A percentile compares a stretch with the other conserved stretches of the same genome.
Conservation (phyloP, 768 basidiomycete species). For the Leucosporidium yakuticum region DNA sequence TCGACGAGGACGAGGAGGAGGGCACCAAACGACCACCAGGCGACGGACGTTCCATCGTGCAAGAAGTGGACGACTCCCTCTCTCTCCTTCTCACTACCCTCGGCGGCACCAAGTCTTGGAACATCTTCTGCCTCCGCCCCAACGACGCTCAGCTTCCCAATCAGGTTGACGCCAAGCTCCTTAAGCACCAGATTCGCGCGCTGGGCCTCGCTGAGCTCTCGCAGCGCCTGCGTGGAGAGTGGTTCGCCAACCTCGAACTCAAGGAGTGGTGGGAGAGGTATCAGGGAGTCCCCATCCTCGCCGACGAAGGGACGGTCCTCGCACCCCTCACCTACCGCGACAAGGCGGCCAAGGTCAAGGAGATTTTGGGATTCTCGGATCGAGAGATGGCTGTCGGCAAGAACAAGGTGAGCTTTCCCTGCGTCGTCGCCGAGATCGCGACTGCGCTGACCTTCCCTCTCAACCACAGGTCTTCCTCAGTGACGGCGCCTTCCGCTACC, state of each 20-base stretch:
- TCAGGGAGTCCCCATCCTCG: conserved; percentile 50
- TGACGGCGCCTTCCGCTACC: conserved; percentile 72
- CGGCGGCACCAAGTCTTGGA: conserved; percentile 52
- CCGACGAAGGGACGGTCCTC: conserved; percentile 13
- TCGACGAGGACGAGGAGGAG: conserved; percentile 52
- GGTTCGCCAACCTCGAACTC: conserved; percentile 67
- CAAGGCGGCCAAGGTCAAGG: conserved; percentile 31
- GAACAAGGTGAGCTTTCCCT: conserved; percentile 59
- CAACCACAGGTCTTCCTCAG: conserved; percentile 72
- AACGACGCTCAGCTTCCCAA: conserved; percentile 93
- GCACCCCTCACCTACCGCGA: conserved; percentile 33
- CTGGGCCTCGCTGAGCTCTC: conserved; percentile 72
- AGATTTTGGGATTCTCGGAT: conserved; percentile 53
- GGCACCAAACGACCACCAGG: conserved; percentile 37
- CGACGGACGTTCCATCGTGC: conserved; percentile 21
- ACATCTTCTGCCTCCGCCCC: conserved; percentile 84
- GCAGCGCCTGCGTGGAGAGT: conserved; percentile 52
- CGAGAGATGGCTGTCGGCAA: conserved; percentile 72
- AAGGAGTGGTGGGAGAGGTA: conserved; percentile 84
- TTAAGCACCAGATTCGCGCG: conserved; percentile 85
- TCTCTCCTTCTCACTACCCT: conserved; percentile 57
- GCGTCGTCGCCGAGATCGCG: neutral
- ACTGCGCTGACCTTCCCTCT: conserved; percentile 2
- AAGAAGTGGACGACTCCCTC: conserved; percentile 56
- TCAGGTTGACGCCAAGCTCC: conserved; percentile 82